Conservation (phyloP, 208 protist species). For the Acanthamoeba culbertsoni region DNA sequence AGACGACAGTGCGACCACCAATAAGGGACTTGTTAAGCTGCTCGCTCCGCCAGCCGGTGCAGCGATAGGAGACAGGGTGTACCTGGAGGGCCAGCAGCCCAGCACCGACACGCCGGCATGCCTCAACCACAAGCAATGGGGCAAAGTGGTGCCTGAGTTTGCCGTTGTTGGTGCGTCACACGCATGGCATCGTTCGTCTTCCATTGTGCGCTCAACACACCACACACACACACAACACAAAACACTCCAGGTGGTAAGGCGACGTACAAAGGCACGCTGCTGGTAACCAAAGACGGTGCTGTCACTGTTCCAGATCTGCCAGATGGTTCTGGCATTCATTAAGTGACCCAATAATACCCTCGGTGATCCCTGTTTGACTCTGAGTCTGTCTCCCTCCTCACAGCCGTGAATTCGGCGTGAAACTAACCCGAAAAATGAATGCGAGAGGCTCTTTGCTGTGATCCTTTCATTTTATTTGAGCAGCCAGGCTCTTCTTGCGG, state of each 20-base stretch:
- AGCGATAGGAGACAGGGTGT: neutral
- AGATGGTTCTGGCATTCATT: conserved; percentile 19
- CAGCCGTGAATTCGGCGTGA: no score
- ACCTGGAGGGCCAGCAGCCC: conserved; percentile 6
- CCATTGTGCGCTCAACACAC: no score
- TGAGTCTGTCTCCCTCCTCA: no score
- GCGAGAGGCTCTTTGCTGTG: no score
- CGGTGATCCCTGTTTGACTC: no score
- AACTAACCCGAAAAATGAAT: no score
- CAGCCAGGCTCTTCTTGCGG: no score
- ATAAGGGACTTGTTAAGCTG: neutral
- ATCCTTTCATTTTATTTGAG: no score
- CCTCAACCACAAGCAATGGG: conserved; percentile 44
- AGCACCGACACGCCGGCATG: neutral
- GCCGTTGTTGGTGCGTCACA: neutral
- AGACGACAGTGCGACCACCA: conserved; percentile 12
- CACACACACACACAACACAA: neutral
- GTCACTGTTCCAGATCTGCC: neutral
- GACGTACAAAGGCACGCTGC: neutral
- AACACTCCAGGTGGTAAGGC: neutral
- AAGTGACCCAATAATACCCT: neutral
- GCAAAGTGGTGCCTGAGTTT: neutral
- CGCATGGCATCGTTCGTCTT: neutral
- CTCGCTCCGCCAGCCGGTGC: neutral
- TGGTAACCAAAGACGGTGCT: neutral